Evolutionary conservation across 148 eudicot species (phyloP).

Genomic region (Camellia sinensis): DNA sequence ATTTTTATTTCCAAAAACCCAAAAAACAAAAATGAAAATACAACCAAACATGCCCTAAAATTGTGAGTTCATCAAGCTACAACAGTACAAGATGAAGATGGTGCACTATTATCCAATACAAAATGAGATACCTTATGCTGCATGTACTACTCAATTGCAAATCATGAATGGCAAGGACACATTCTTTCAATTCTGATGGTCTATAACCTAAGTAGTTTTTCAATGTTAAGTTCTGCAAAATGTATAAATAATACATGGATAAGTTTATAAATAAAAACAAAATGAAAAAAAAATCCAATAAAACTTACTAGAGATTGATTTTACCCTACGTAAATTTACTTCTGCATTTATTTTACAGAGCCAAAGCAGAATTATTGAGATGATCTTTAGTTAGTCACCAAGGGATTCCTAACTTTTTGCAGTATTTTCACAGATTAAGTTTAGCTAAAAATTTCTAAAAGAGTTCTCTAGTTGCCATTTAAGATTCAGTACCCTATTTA

Average conservation of each 20-base stretch:
- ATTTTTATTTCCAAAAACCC: no score
- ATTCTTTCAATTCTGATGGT: conserved; percentile 42
- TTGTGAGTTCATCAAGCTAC: no score
- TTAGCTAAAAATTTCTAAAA: neutral
- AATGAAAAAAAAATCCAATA: neutral
- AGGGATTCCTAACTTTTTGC: no score
- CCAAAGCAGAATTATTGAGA: neutral
- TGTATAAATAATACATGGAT: neutral
- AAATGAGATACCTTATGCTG: conserved; percentile 34
- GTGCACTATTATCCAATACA: conserved; percentile 6
- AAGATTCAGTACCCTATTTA: neutral
- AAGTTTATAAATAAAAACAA: neutral
- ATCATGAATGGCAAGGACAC: conserved; percentile 40
- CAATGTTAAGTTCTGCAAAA: conserved; percentile 38
- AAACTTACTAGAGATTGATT: neutral
- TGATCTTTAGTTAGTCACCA: no score
- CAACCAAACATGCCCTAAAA: neutral
- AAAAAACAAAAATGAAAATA: no score
- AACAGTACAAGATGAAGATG: neutral
- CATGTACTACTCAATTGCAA: conserved; percentile 37
- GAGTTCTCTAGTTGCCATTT: neutral
- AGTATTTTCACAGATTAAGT: neutral
- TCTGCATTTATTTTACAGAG: neutral
- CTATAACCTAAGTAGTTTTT: conserved; percentile 37
- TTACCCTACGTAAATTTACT: no score